Conservation (phyloP, 2,329 filamentous ascomycete species). For the Colletotrichum liriopes region DNA sequence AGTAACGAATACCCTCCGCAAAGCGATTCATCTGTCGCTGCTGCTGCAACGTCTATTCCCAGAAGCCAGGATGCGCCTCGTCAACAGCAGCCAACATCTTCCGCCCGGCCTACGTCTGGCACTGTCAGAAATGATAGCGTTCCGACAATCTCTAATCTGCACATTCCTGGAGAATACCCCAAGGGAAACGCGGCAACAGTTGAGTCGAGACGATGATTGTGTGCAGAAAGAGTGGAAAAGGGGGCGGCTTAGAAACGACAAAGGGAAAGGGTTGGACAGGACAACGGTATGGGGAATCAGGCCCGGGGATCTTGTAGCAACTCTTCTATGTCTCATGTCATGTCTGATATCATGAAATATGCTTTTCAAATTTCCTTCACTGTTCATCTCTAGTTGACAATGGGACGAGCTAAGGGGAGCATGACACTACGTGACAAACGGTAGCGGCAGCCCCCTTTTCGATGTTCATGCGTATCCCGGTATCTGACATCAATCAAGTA, state of each 20-base stretch:
- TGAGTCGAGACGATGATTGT: conserved; percentile 13
- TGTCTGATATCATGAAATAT: neutral
- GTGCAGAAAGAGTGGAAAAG: neutral
- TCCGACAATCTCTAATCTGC: conserved; percentile 74
- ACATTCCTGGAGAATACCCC: conserved; percentile 79
- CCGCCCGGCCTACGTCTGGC: conserved; percentile 47
- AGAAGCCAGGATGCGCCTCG: conserved; percentile 10
- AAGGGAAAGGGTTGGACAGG: neutral
- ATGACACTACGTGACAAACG: neutral
- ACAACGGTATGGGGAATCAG: neutral
- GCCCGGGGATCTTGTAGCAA: neutral
- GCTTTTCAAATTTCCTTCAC: neutral
- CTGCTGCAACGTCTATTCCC: neutral
- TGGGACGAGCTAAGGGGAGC: neutral
- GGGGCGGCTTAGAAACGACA: neutral
- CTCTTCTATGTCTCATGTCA: neutral
- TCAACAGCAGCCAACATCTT: conserved; percentile 24
- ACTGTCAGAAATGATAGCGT: conserved; percentile 59
- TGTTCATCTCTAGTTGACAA: neutral
- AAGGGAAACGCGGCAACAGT: conserved; percentile 45
- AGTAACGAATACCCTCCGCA: neutral
- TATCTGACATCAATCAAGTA: neutral
- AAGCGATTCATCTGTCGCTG: neutral
- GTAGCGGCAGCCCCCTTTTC: neutral
- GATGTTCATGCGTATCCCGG: neutral